Conservation (phyloP, 164 flowering plant species). For the Berberis thunbergii region DNA sequence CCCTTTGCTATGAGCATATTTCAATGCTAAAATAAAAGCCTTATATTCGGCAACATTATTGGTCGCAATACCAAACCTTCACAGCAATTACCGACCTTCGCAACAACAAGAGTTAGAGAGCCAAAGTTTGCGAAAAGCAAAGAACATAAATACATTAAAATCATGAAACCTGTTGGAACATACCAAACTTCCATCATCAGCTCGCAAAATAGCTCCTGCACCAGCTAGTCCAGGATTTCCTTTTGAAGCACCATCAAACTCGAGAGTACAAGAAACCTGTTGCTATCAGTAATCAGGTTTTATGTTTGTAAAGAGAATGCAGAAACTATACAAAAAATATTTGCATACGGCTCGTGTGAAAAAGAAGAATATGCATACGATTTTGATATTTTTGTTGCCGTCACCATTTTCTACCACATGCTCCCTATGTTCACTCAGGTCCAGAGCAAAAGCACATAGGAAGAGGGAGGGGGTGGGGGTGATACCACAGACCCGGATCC, state of each 20-base stretch:
- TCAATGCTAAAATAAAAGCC: conserved; percentile 64
- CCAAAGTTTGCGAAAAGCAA: background rate
- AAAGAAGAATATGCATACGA: too few species aligned
- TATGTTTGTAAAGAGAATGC: background rate
- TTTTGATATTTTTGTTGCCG: too few species aligned
- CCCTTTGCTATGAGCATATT: conserved; percentile 63
- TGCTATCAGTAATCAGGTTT: background rate
- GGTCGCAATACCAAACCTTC: conserved; percentile 78
- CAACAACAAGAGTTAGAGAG: conserved; percentile 7
- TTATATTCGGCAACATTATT: conserved; percentile 78
- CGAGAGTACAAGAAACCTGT: conserved; percentile 53
- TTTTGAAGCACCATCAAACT: conserved; percentile 97
- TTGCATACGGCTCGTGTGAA: too few species aligned
- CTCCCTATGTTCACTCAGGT: too few species aligned
- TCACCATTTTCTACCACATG: too few species aligned
- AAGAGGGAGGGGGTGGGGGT: too few species aligned
- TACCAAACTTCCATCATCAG: conserved; percentile 73
- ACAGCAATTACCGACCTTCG: conserved; percentile 64
- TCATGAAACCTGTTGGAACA: background rate
- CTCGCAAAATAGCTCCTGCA: conserved; percentile 77
- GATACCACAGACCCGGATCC: too few species aligned
- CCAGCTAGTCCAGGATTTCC: conserved; percentile 96
- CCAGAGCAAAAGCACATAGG: too few species aligned
- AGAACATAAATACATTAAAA: background rate
- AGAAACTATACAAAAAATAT: too few species aligned